Conservation (phyloP, 345 rosid genomes). For the Dipteronia dyeriana region DNA sequence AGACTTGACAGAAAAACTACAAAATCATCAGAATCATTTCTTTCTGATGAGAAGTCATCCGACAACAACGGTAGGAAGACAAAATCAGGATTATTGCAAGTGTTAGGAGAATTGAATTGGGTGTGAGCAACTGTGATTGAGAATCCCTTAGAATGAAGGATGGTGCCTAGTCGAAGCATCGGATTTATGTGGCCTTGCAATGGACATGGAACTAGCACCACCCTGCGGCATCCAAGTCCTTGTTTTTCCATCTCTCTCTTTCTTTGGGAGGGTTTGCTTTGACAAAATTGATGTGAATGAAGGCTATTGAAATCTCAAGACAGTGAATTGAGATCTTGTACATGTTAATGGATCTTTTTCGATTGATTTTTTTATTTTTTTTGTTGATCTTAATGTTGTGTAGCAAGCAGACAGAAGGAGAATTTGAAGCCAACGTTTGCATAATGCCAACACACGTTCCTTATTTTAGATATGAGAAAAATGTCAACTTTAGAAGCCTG, state of each 20-base stretch:
- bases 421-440: no score
- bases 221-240: not conserved
- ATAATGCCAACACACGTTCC: no score
- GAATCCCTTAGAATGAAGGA: conserved; percentile 8
- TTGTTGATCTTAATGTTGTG: no score
- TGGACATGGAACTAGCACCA: conserved; percentile 35
- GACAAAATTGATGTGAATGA: no score
- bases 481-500: no score
- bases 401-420: no score
- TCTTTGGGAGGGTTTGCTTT: no score
- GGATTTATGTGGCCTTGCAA: conserved; percentile 45
- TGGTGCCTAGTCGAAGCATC: conserved; percentile 17
- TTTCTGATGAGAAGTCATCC: not conserved
- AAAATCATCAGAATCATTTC: conserved; percentile 20
- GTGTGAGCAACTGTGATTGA: not conserved
- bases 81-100: not conserved
- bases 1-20: conserved; percentile 24
- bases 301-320: no score
- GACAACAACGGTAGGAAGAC: not conserved
- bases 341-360: no score
- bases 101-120: not conserved
- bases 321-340: no score
- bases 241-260: conserved; percentile 6
- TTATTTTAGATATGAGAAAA: no score
- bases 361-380: no score